Evolutionary conservation across 2,329 filamentous ascomycete genomes (phyloP).

Genomic region (Cryphonectria japonica): DNA sequence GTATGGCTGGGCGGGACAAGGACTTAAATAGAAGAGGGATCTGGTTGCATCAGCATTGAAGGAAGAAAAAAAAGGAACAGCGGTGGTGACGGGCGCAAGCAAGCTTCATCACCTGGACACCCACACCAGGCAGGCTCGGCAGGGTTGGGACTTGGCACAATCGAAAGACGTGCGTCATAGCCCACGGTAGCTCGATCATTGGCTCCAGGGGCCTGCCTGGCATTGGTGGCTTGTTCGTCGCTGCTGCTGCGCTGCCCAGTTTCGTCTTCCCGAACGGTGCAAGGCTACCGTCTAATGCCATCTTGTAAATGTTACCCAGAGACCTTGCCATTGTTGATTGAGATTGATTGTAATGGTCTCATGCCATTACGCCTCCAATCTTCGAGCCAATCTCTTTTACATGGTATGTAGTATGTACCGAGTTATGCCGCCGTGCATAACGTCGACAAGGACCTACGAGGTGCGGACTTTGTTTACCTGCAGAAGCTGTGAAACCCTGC

Average conservation of each 20-base stretch:
- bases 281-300: neutral
- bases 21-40: constrained; percentile 22
- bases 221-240: constrained; percentile 1
- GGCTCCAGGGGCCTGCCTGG: constrained; percentile 4
- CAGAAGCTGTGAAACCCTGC: neutral
- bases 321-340: neutral
- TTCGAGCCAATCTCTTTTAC: neutral
- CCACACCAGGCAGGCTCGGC: neutral
- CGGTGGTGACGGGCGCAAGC: constrained; percentile 19
- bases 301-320: neutral
- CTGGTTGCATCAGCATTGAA: constrained; percentile 26
- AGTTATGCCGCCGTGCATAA: neutral
- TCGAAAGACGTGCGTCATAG: constrained; percentile 12
- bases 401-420: neutral
- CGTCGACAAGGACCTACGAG: neutral
- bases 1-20: constrained; percentile 18
- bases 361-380: neutral
- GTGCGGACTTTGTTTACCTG: neutral
- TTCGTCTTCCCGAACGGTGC: neutral
- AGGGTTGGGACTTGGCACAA: constrained; percentile 3
- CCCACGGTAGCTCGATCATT: constrained; percentile 8
- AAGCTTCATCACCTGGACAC: constrained; percentile 18
- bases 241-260: constrained; percentile 12
- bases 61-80: neutral
- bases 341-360: neutral